Evolutionary conservation across 345 rosid genomes (phyloP).

Genomic region (Salix purpurea): DNA sequence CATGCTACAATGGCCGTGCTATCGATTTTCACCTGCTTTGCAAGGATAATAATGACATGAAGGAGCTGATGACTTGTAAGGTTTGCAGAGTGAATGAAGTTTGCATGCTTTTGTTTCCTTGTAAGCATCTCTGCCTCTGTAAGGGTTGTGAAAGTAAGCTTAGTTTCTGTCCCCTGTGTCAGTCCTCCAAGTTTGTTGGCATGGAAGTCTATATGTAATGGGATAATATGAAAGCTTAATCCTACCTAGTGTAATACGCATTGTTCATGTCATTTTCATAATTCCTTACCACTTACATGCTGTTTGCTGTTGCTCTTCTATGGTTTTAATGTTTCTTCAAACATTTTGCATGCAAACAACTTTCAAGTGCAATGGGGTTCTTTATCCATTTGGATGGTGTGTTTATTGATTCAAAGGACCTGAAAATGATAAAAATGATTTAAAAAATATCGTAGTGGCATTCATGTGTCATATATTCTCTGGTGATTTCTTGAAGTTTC

Average conservation of each 20-base stretch:
- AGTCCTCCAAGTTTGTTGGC: constrained; percentile 64
- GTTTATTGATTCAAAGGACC: neutral
- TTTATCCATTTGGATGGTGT: neutral
- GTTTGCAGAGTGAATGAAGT: constrained; percentile 66
- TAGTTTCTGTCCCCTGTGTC: constrained; percentile 80
- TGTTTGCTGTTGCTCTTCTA: neutral
- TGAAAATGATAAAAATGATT: neutral
- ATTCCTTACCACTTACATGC: neutral
- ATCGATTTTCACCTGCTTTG: constrained; percentile 47
- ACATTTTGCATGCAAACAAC: neutral
- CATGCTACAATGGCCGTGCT: constrained; percentile 60
- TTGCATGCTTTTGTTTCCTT: constrained; percentile 81
- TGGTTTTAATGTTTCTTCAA: neutral
- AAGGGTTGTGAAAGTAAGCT: constrained; percentile 82
- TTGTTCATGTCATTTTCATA: constrained; percentile 18
- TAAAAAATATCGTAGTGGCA: neutral
- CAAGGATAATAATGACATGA: constrained; percentile 34
- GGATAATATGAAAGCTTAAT: constrained; percentile 13
- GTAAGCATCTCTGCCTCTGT: constrained; percentile 94
- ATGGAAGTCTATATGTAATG: constrained; percentile 78
- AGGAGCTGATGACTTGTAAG: constrained; percentile 62
- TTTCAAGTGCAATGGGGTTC: neutral
- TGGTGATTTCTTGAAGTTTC: neutral
- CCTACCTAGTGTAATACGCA: constrained; percentile 16
- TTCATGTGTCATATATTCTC: neutral